A percentile compares a stretch with the other conserved stretches of the same genome.
phyloP scores from a whole-genome alignment of 2,329 filamentous ascomycete genomes.

The Ceratocystis cacaofunesta region DNA sequence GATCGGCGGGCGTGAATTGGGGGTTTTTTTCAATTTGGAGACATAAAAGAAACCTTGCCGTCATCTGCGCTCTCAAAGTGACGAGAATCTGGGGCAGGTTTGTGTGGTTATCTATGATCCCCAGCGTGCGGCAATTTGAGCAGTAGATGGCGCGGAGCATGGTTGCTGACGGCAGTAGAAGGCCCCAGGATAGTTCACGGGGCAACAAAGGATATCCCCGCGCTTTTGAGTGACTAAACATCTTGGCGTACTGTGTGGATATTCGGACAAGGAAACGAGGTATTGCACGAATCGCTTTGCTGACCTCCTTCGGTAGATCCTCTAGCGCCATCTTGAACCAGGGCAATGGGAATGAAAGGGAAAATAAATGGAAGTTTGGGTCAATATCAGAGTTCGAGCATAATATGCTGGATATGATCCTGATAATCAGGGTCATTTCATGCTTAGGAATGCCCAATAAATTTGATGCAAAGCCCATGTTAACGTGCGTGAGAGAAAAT shows the following conservation, averaged over 20 bases:
- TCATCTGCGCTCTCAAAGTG: neutral
- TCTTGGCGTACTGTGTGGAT: neutral
- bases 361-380: neutral
- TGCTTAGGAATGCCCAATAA: neutral
- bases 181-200: neutral
- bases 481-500: neutral
- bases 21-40: neutral
- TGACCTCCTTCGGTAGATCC: neutral
- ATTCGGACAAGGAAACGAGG: neutral
- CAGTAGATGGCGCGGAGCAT: neutral
- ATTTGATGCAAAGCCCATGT: neutral
- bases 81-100: neutral
- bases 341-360: neutral
- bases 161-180: neutral
- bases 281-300: neutral
- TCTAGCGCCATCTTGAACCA: neutral
- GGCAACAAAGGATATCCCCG: neutral
- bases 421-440: neutral
- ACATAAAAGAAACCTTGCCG: neutral
- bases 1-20: neutral
- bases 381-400: neutral
- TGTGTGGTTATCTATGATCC: neutral
- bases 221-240: neutral
- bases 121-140: neutral
- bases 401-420: neutral